phyloP scores from a whole-genome alignment of 306 rosid genomes.

The Sophora flavescens region DNA sequence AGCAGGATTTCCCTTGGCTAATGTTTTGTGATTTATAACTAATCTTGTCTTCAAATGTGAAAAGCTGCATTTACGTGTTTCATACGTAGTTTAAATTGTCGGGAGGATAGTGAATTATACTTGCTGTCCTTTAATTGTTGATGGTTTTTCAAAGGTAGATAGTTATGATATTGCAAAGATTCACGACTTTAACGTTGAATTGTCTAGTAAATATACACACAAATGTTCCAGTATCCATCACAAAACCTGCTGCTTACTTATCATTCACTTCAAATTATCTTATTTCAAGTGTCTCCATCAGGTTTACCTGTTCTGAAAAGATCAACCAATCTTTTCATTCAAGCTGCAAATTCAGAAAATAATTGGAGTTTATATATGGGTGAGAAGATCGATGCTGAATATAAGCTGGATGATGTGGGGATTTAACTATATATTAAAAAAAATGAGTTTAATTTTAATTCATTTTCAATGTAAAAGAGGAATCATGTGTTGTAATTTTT shows the following conservation, averaged over 20 bases:
- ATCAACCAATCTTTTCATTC: slow-evolving; percentile 44
- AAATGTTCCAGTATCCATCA: slow-evolving; percentile 46
- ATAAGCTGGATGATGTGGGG: background rate
- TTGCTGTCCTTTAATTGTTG: slow-evolving; percentile 33
- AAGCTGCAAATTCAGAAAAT: slow-evolving; percentile 42
- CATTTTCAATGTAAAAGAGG: no score
- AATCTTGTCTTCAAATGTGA: slow-evolving; percentile 48
- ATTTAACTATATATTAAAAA: background rate
- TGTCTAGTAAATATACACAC: slow-evolving; percentile 25
- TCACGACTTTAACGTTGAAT: slow-evolving; percentile 49
- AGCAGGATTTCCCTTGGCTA: background rate
- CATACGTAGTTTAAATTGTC: slow-evolving; percentile 46
- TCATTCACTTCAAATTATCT: slow-evolving; percentile 64
- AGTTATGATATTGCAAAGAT: slow-evolving; percentile 77
- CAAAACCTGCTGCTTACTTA: slow-evolving; percentile 54
- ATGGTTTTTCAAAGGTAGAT: slow-evolving; percentile 56
- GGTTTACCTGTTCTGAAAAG: slow-evolving; percentile 52
- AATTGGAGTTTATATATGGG: slow-evolving; percentile 15
- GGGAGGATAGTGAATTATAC: slow-evolving; percentile 39
- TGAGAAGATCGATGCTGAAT: background rate
- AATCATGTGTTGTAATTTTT: no score
- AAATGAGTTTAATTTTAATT: background rate
- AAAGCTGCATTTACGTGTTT: slow-evolving; percentile 48
- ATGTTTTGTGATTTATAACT: slow-evolving; percentile 44
- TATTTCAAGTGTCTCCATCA: slow-evolving; percentile 50